Evolutionary conservation across 2,329 filamentous ascomycete species (phyloP).

Genomic region (Scleromitrula shiraiana): DNA sequence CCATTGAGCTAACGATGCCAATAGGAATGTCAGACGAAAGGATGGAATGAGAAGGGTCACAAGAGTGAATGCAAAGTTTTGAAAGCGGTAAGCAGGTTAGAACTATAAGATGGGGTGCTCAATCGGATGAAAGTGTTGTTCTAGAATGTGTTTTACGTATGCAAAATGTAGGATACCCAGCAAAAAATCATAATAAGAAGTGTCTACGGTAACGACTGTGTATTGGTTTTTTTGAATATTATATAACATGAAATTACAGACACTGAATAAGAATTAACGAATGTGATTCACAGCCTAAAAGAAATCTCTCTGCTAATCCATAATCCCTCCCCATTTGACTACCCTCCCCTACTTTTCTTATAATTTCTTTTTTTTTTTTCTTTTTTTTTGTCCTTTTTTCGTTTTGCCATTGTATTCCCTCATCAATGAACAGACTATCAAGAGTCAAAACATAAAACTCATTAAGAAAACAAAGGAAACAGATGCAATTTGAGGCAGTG

Average conservation of each 20-base stretch:
- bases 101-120: neutral
- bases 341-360: too few relatives aligned
- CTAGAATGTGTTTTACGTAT: neutral
- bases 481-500: neutral
- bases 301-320: neutral
- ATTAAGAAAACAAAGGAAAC: neutral
- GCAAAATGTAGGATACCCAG: neutral
- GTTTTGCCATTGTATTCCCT: neutral
- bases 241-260: neutral
- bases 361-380: neutral
- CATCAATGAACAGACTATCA: neutral
- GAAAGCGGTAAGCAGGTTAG: constrained; percentile 11
- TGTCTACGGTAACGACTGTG: neutral
- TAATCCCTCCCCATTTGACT: too few relatives aligned
- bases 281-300: too few relatives aligned
- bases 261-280: neutral
- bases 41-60: constrained; percentile 24
- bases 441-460: neutral
- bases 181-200: neutral
- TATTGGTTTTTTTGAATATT: neutral
- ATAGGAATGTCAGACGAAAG: constrained; percentile 24
- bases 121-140: neutral
- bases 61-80: constrained; percentile 25
- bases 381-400: neutral
- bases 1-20: neutral